phyloP scores from a whole-genome alignment of 2,329 filamentous ascomycete genomes.

The Aspergillus sp. region DNA sequence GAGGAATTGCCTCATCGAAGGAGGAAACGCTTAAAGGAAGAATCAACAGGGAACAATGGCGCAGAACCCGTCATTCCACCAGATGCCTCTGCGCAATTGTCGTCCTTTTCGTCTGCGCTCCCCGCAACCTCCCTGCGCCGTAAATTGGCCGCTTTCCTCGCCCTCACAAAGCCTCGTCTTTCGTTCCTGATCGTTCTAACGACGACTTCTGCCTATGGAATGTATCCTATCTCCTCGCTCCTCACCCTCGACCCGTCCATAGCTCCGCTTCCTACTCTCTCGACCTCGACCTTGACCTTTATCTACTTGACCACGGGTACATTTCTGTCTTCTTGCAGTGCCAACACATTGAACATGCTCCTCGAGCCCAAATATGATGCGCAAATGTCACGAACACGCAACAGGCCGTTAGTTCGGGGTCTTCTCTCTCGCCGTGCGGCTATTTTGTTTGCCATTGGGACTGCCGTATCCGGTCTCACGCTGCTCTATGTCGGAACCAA shows the following conservation, averaged over 20 bases:
- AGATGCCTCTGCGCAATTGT: slow-evolving; percentile 59
- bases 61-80: slow-evolving; percentile 42
- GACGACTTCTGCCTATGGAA: slow-evolving; percentile 82
- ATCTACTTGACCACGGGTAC: slow-evolving; percentile 89
- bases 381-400: slow-evolving; percentile 88
- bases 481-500: slow-evolving; percentile 88
- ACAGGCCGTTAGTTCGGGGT: slow-evolving; percentile 78
- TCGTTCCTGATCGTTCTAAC: slow-evolving; percentile 87
- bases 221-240: slow-evolving; percentile 88
- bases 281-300: slow-evolving; percentile 75
- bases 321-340: slow-evolving; percentile 79
- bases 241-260: slow-evolving; percentile 75
- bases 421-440: slow-evolving; percentile 70
- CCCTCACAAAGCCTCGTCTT: slow-evolving; percentile 91
- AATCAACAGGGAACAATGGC: slow-evolving; percentile 13
- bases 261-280: slow-evolving; percentile 55
- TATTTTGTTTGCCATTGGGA: slow-evolving; percentile 70
- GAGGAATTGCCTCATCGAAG: slow-evolving; percentile 38
- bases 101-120: slow-evolving; percentile 52
- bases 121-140: slow-evolving; percentile 58
- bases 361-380: slow-evolving; percentile 88
- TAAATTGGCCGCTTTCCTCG: slow-evolving; percentile 73
- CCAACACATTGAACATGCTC: slow-evolving; percentile 96
- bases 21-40: slow-evolving; percentile 39
- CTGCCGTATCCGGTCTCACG: slow-evolving; percentile 64